phyloP scores from a whole-genome alignment of 352 stramenopile species.

The Pythium aristosporum region DNA sequence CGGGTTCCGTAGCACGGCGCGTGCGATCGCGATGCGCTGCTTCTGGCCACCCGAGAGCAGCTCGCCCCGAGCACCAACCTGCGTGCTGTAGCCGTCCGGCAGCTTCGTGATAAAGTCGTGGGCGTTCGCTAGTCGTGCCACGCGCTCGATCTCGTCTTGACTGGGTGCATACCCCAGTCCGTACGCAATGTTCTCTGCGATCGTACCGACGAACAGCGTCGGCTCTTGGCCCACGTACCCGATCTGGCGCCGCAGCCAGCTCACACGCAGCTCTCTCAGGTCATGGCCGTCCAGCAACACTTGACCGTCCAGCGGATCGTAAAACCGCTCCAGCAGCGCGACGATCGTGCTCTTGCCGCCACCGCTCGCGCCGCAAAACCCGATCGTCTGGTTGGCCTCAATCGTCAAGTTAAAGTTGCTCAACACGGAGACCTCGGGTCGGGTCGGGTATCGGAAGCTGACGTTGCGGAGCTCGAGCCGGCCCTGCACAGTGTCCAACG shows the following conservation, averaged over 20 bases:
- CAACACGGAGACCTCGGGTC: slow-evolving; percentile 68
- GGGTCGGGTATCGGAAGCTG: slow-evolving; percentile 73
- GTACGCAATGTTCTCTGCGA: slow-evolving; percentile 67
- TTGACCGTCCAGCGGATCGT: slow-evolving; percentile 48
- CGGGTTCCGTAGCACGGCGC: slow-evolving; percentile 68
- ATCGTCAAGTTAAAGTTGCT: slow-evolving; percentile 83
- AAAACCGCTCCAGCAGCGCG: slow-evolving; percentile 56
- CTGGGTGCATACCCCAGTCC: slow-evolving; percentile 37
- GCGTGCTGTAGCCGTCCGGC: slow-evolving; percentile 90
- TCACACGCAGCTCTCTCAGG: slow-evolving; percentile 61
- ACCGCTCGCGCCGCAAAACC: slow-evolving; percentile 31
- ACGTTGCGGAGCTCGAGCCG: slow-evolving; percentile 62
- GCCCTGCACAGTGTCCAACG: slow-evolving; percentile 26
- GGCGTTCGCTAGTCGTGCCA: slow-evolving; percentile 90
- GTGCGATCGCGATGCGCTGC: slow-evolving; percentile 92
- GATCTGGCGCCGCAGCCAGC: slow-evolving; percentile 55
- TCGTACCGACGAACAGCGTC: slow-evolving; percentile 57
- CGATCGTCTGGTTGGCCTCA: slow-evolving; percentile 57
- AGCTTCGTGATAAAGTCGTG: slow-evolving; percentile 91
- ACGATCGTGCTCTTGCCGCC: slow-evolving; percentile 28
- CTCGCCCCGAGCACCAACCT: slow-evolving; percentile 91
- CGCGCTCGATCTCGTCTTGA: slow-evolving; percentile 75
- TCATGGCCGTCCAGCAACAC: slow-evolving; percentile 82
- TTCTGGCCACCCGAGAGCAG: slow-evolving; percentile 92
- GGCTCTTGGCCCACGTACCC: slow-evolving; percentile 49